phyloP scores from a whole-genome alignment of 129 eudicot species.

The Smallanthus sonchifolius region DNA sequence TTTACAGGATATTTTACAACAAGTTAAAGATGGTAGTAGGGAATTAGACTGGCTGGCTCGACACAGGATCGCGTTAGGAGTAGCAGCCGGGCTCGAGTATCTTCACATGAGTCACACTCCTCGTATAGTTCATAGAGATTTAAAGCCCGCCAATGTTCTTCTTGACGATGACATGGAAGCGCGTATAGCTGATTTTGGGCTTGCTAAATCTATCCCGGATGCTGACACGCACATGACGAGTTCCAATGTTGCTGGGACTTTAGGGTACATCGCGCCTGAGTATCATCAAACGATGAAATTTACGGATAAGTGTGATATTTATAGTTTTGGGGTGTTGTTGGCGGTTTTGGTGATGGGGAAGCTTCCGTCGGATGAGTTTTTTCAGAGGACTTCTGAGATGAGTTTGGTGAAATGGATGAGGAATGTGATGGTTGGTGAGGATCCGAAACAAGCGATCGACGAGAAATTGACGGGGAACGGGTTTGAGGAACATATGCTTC shows the following conservation, averaged over 20 bases:
- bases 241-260: constrained; percentile 72
- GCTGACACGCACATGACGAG: constrained; percentile 61
- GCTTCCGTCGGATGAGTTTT: constrained; percentile 69
- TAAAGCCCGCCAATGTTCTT: constrained; percentile 78
- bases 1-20: constrained; percentile 54
- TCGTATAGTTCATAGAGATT: constrained; percentile 78
- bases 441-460: constrained; percentile 69
- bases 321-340: constrained; percentile 76
- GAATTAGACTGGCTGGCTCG: constrained; percentile 66
- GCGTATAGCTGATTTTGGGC: constrained; percentile 88
- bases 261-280: constrained; percentile 93
- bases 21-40: constrained; percentile 42
- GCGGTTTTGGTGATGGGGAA: constrained; percentile 71
- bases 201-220: constrained; percentile 76
- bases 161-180: constrained; percentile 94
- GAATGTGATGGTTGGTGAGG: constrained; percentile 63
- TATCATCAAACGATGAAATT: constrained; percentile 81
- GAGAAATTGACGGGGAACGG: constrained; percentile 57
- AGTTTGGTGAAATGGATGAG: constrained; percentile 86
- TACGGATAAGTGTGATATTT: constrained; percentile 78
- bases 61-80: constrained; percentile 51
- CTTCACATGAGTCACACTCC: constrained; percentile 64
- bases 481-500: constrained; percentile 78
- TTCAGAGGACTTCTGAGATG: constrained; percentile 59
- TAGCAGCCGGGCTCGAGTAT: constrained; percentile 82